Evolutionary conservation across 2,329 filamentous ascomycete genomes (phyloP).

Genomic region (Microcyclospora tardicrescens): DNA sequence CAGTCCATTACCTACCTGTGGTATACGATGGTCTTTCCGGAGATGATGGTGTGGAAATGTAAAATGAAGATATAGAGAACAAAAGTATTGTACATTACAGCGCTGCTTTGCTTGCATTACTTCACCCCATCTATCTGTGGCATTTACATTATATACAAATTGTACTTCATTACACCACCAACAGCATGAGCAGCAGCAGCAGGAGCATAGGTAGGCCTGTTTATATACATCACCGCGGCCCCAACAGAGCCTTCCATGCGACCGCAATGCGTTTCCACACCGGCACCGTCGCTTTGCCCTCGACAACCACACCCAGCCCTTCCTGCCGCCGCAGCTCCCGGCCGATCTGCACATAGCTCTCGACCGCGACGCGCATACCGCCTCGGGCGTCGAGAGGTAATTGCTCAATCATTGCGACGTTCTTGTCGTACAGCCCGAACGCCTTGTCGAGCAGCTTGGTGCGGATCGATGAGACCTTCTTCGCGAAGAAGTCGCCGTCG

Average conservation of each 20-base stretch:
- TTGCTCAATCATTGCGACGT: slow-evolving; percentile 44
- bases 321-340: slow-evolving; percentile 40
- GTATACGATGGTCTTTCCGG: no score
- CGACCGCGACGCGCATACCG: slow-evolving; percentile 55
- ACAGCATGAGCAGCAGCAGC: no score
- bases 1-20: no score
- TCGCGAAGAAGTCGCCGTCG: slow-evolving; percentile 30
- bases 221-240: slow-evolving; percentile 4
- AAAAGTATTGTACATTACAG: no score
- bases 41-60: no score
- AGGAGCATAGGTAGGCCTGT: no score
- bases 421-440: slow-evolving; percentile 45
- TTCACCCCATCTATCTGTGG: no score
- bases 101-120: no score
- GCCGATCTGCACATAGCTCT: slow-evolving; percentile 67
- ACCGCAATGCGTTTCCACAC: slow-evolving; percentile 39
- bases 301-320: slow-evolving; percentile 24
- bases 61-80: no score
- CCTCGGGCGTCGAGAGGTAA: slow-evolving; percentile 48
- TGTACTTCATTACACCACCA: no score
- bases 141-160: no score
- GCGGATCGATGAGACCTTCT: slow-evolving; percentile 39
- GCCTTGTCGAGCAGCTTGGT: slow-evolving; percentile 45
- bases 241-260: slow-evolving; percentile 43
- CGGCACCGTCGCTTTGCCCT: slow-evolving; percentile 36